Base-by-base conservation (phyloP, 2,329 filamentous ascomycete species). In the Monosporascus cannonballus region DNA sequence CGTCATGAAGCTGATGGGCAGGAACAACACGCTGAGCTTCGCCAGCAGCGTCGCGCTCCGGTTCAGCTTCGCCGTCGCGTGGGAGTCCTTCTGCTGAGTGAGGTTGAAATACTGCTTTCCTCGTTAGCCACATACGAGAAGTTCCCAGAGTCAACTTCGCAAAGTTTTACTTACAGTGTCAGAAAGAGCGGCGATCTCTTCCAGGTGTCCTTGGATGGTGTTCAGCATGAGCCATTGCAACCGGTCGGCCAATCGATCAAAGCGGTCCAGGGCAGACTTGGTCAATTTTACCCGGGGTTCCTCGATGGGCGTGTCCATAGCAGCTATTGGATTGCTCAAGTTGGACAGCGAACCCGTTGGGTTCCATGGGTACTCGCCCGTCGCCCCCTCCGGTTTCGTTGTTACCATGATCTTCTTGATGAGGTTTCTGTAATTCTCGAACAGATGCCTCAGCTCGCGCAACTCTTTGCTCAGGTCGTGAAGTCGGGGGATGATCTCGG, bases 1-100 rank as follows among this genome's bases (percentile, higher is more conserved):
- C 3, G 86, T 89, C 81, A 90, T 84, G 48, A 90, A 77, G 59
- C 80, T 86, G 55, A 90, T 85, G 0, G 87, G 87, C 51, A 90
- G 75, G 70, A 91, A 91, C 49, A 90, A 74, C 41, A 90, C 87
- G 14, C 84, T 88, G 6, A 87, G 81, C 65, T 91, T 90, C 47
- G 86, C 86, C 11, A 91, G 75, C 5, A 91, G 72, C 4, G 89
- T 82, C 3, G 87, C 88, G 57, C 86, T 84, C 53, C 86, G 76
- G 0, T 86, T 90, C 20, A 91, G 76, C 20, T 84, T 79, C 54
- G 89, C 86, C 11, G 89, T 87, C 4, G 83, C 81, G 57, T 84
- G 80, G 0, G 86, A 88, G 67, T 90, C 86, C 64, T 87, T 89
- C 62, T 90, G 83, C 18, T 86, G 83, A 53, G 87, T 89, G 57